Evolutionary conservation across 495 filamentous ascomycete genomes (phyloP), one percentile per base, ranked within the genome.

Genomic region (Hypoxylon crocopeplum): DNA sequence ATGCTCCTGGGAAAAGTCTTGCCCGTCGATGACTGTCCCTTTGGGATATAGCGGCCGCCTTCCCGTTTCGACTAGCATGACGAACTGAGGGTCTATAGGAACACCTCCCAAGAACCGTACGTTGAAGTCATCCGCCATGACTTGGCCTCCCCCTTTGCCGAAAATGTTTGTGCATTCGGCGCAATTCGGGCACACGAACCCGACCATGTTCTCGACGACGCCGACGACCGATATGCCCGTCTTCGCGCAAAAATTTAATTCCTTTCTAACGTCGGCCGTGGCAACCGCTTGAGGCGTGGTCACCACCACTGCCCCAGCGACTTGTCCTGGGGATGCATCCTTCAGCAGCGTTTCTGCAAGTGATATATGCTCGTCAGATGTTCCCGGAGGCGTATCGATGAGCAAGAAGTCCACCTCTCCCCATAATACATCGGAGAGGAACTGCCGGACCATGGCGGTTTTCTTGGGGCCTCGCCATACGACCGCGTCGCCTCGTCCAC

Each of bases 381-480:
- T 98, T 12, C 94, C 94, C 0, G 94, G 94, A 20, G 94, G 94
- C 1, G 94, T 98, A 75, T 98, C 94, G 61, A 98, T 88, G 46
- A 98, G 82, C 7, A 98, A 81, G 73, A 90, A 97, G 71, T 97
- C 92, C 24, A 92, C 82, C 8, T 83, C 79, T 24, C 87, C 89
- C 94, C 94, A 98, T n/a, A 87, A 82, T 5, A 96, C 93, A 69
- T 97, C 92, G 0, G 88, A 86, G 19, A 98, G 78, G 68, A 98
- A 98, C 67, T 98, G 94, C 24, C 90, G 87, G 34, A 98, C 92
- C 94, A 98, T 98, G 22, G 95, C 95, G 7, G 95, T 98, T 76
- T 98, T 98, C 75, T 98, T 98, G 0, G 94, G 94, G 0, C 94
- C 94, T 39, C 94, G 86, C 94, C 94, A 98, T 50, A 98, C 91